Evolutionary conservation across 495 filamentous ascomycete species (phyloP).

Genomic region (Penicillium egyptiacum): DNA sequence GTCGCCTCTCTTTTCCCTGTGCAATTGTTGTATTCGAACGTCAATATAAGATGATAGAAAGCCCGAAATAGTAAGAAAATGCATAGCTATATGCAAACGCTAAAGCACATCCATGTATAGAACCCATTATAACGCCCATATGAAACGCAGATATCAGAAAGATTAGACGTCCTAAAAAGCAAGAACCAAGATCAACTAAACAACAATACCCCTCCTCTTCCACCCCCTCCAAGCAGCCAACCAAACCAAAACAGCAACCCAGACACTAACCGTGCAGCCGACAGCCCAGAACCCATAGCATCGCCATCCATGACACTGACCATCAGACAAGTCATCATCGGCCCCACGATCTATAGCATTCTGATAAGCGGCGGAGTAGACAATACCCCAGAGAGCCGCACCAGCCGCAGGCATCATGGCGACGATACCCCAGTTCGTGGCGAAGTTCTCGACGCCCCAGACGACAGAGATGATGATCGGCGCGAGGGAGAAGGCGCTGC

Average conservation of each 20-base stretch:
- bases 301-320: slow-evolving; percentile 62
- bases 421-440: slow-evolving; percentile 95
- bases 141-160: neutral
- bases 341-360: slow-evolving; percentile 44
- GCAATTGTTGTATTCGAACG: neutral
- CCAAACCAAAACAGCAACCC: slow-evolving; percentile 73
- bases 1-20: neutral
- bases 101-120: neutral
- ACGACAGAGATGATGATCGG: slow-evolving; percentile 92
- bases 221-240: slow-evolving; percentile 84
- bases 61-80: neutral
- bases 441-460: slow-evolving; percentile 98
- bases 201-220: slow-evolving; percentile 73
- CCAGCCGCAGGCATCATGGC: slow-evolving; percentile 85
- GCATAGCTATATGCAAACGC: neutral
- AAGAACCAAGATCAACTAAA: slow-evolving; percentile 45
- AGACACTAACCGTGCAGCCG: slow-evolving; percentile 64
- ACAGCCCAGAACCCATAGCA: slow-evolving; percentile 92
- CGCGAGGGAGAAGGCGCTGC: slow-evolving; percentile 81
- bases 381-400: slow-evolving; percentile 77
- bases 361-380: slow-evolving; percentile 84
- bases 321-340: slow-evolving; percentile 28
- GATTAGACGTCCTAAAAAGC: neutral
- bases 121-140: neutral
- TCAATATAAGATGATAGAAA: neutral